A percentile compares a stretch with the other conserved stretches of the same genome.
These are phyloP conservation scores for Solanum lycopersicoides DNA, from an alignment of 257 asterid species.

Conservation along the genomic window DNA sequence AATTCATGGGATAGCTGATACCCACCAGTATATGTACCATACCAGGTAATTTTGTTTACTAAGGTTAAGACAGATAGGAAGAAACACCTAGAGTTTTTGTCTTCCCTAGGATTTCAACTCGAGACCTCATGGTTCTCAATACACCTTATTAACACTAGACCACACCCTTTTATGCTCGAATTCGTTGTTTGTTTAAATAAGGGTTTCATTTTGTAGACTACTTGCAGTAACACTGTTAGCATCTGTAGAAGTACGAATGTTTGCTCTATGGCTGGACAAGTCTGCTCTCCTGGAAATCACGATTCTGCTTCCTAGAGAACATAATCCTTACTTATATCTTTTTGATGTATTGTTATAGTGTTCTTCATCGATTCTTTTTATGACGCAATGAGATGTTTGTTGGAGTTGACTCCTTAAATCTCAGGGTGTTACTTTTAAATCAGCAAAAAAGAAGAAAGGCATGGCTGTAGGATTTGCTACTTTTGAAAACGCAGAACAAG, in stretches of 20 bases:
- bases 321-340: neutral
- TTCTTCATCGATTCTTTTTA: neutral
- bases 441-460: slow-evolving; percentile 94
- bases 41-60: neutral
- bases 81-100: neutral
- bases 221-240: neutral
- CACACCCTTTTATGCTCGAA: neutral
- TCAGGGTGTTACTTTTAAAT: slow-evolving; percentile 58
- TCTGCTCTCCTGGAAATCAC: neutral
- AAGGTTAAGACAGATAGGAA: neutral
- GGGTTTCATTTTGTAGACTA: neutral
- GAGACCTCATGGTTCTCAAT: neutral
- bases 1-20: neutral
- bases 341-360: neutral
- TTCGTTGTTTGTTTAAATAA: neutral
- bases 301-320: neutral
- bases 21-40: neutral
- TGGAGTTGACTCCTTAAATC: neutral
- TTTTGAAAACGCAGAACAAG: slow-evolving; percentile 59
- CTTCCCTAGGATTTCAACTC: neutral
- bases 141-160: neutral
- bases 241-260: neutral
- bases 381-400: neutral
- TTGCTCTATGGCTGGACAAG: neutral
- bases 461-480: slow-evolving; percentile 87